phyloP scores from a whole-genome alignment of 1,139 yeast species.

The Ogataea hybrid region DNA sequence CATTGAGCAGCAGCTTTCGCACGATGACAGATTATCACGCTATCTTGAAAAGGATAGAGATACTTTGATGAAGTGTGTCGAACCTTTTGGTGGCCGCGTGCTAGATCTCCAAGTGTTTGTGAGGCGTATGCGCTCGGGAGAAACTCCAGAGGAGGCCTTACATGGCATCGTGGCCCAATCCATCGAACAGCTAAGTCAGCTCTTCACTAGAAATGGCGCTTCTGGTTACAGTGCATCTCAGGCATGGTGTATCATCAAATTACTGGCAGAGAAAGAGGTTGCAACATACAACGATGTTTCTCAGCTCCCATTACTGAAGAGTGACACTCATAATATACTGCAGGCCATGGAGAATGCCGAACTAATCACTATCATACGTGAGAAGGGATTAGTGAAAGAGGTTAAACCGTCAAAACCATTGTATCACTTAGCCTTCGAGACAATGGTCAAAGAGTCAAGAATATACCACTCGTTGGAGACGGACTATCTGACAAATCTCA shows the following conservation, averaged over 20 bases:
- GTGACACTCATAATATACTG: constrained; percentile 53
- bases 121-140: constrained; percentile 86
- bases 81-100: constrained; percentile 92
- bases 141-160: constrained; percentile 72
- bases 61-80: constrained; percentile 54
- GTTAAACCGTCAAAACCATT: constrained; percentile 83
- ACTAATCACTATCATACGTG: constrained; percentile 62
- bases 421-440: constrained; percentile 73
- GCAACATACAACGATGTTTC: constrained; percentile 53
- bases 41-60: constrained; percentile 15
- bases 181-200: constrained; percentile 83
- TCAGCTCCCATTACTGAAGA: constrained; percentile 62
- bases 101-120: constrained; percentile 88
- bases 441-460: constrained; percentile 56
- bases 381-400: constrained; percentile 68
- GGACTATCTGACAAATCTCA: constrained; percentile 51
- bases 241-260: constrained; percentile 80
- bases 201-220: constrained; percentile 45
- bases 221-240: constrained; percentile 70
- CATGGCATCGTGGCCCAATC: constrained; percentile 80
- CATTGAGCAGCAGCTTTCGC: constrained; percentile 58
- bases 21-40: constrained; percentile 21
- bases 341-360: constrained; percentile 78
- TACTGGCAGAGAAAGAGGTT: constrained; percentile 48
- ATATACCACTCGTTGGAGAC: constrained; percentile 65